phyloP scores from a whole-genome alignment of 352 stramenopile genomes.

The Phytophthora meadii region DNA sequence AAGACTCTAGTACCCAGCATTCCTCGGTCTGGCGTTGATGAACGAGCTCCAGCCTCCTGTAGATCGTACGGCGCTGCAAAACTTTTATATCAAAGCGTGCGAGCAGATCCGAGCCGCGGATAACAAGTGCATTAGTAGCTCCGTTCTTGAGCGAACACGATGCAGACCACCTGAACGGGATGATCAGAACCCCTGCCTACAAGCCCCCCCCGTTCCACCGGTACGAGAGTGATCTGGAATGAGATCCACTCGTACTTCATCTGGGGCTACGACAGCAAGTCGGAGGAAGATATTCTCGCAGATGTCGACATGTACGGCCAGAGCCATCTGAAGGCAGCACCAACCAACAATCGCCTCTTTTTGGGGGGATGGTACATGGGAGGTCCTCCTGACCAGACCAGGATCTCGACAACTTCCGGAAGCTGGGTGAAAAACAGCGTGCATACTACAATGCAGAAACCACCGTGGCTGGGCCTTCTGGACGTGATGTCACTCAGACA shows the following conservation, averaged over 20 bases:
- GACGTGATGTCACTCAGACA: slow-evolving; percentile 3
- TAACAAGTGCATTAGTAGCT: slow-evolving; percentile 49
- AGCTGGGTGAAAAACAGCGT: slow-evolving; percentile 41
- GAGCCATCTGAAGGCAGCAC: not conserved
- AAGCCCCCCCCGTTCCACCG: too few species aligned
- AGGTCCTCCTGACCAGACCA: slow-evolving; percentile 23
- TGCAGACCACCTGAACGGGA: slow-evolving; percentile 9
- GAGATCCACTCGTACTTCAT: slow-evolving; percentile 49
- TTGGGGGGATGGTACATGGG: slow-evolving; percentile 60
- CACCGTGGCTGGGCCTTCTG: slow-evolving; percentile 48
- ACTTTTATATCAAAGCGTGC: slow-evolving; percentile 52
- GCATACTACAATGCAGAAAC: slow-evolving; percentile 24
- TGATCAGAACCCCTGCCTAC: slow-evolving; percentile 38
- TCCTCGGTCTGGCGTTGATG: slow-evolving; percentile 58
- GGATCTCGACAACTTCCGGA: slow-evolving; percentile 22
- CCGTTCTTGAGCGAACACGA: slow-evolving; percentile 38
- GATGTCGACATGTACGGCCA: slow-evolving; percentile 31
- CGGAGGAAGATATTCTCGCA: slow-evolving; percentile 8
- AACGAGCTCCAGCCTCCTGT: slow-evolving; percentile 48
- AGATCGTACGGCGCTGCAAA: slow-evolving; percentile 22
- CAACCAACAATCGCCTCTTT: slow-evolving; percentile 22
- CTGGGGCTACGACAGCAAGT: slow-evolving; percentile 38
- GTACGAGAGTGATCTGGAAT: too few species aligned
- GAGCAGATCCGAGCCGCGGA: slow-evolving; percentile 30
- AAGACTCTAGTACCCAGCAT: slow-evolving; percentile 47